phyloP scores from a whole-genome alignment of 2,329 filamentous ascomycete genomes.

The Exophiala lecanii-corni region DNA sequence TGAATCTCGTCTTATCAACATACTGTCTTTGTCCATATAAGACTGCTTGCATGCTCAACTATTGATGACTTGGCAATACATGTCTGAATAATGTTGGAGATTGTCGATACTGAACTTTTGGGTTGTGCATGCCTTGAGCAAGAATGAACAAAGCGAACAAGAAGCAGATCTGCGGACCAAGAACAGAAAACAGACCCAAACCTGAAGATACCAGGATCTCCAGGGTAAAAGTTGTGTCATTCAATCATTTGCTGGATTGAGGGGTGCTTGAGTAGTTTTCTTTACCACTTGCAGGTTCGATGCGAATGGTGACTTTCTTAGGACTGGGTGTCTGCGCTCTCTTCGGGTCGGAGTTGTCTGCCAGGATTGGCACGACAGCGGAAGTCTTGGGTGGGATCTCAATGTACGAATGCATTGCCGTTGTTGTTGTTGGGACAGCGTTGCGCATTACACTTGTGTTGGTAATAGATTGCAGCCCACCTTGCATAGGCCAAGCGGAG shows the following conservation, averaged over 20 bases:
- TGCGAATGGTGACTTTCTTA: slow-evolving; percentile 36
- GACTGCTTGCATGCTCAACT: neutral
- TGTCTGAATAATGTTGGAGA: neutral
- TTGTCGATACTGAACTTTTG: neutral
- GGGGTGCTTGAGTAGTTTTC: slow-evolving; percentile 32
- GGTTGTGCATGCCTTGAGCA: slow-evolving; percentile 11
- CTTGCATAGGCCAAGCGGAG: slow-evolving; percentile 35
- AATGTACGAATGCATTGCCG: slow-evolving; percentile 24
- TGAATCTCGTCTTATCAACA: neutral
- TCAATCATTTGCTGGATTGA: slow-evolving; percentile 26
- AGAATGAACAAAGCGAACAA: slow-evolving; percentile 20
- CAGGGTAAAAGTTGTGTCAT: neutral
- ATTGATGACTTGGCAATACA: neutral
- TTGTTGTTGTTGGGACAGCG: slow-evolving; percentile 25
- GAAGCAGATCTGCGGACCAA: slow-evolving; percentile 16
- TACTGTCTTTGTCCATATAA: too few relatives aligned
- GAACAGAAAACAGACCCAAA: slow-evolving; percentile 18
- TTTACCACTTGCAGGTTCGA: slow-evolving; percentile 37
- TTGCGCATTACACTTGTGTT: slow-evolving; percentile 32
- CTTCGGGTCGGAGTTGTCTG: slow-evolving; percentile 27
- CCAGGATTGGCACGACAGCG: slow-evolving; percentile 28
- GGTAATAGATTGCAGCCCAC: slow-evolving; percentile 35
- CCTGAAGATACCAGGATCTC: slow-evolving; percentile 13
- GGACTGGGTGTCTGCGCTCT: slow-evolving; percentile 37
- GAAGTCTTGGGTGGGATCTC: slow-evolving; percentile 36